Base-by-base conservation (phyloP, 805 yeast genomes). In the Ogataea populi-albae region DNA sequence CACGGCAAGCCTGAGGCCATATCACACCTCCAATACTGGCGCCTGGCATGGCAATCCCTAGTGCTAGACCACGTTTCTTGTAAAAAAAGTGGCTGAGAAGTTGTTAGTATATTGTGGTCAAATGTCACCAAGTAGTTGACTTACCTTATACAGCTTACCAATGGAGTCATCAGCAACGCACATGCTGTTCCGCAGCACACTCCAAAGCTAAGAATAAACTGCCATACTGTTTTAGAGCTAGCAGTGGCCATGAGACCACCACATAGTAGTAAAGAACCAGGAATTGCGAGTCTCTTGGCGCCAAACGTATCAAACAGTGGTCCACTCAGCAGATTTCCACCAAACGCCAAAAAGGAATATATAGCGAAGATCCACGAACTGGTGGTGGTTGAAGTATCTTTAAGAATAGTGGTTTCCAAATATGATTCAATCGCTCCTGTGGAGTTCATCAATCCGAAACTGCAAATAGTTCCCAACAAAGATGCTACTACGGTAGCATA, bases 321-420 rank as follows among this genome's bases (percentile, higher is more conserved):
- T 2, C 79, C 77, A 5, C 69, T 63, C 26, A 71, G 52, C 29
- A 71, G 53, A 15, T 65, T 57, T 5, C 64, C 50, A 6, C 69
- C 61, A 54, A 38, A 79, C 40, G 41, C 71, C 65, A 46, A 67
- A 50, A 59, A 71, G 4, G 59, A 36, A 31, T 40, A 75, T 21
- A 81, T 56, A 1, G 87, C 77, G 50, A 83, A 84, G 38, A 83
- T 73, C 93, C 91, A 84, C 1, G 86, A 76, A 4, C 81, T 65
- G 3, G 74, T 55, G 15, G 79, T 65, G 11, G 76, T 64, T 11
- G 70, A 54, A 16, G 66, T 55, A 22, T 65, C 45, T 5, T 52
- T 50, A 38, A 83, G 62, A 41, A 77, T 79, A 50, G 80, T 71
- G 12, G 59, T 55, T 3, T 75, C 60, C 2, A 82, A 68, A 53